Evolutionary conservation across 371 early-diverging fungal species (phyloP).

Genomic region (Thermomucor indicae-seudaticae): DNA sequence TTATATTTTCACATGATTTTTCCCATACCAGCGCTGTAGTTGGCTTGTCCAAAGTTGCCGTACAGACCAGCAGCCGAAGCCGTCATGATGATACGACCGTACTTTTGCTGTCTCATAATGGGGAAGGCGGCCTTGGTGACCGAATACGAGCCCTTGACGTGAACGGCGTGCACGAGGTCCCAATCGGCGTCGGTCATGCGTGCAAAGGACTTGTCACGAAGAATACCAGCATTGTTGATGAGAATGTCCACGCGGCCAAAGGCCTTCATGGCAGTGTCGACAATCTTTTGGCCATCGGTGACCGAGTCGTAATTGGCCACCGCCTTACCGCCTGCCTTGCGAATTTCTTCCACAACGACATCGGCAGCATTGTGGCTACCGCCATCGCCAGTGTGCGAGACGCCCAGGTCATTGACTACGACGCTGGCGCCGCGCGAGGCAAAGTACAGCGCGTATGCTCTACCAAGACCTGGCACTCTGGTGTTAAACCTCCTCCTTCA

Average conservation of each 20-base stretch:
- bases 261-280: conserved; percentile 92
- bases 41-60: conserved; percentile 99
- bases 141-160: conserved; percentile 93
- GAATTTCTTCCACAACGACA: conserved; percentile 93
- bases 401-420: conserved; percentile 93
- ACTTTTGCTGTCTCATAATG: conserved; percentile 92
- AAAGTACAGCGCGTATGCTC: conserved; percentile 90
- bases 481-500: not conserved
- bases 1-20: not conserved
- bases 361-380: conserved; percentile 82
- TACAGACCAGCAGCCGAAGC: conserved; percentile 97
- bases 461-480: conserved; percentile 66
- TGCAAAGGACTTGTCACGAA: conserved; percentile 94
- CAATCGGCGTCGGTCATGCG: conserved; percentile 96
- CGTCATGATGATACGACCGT: conserved; percentile 77
- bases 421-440: conserved; percentile 86
- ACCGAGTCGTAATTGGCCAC: conserved; percentile 98
- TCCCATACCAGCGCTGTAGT: conserved; percentile 75
- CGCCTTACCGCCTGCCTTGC: conserved; percentile 87
- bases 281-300: conserved; percentile 93
- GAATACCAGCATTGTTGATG: conserved; percentile 97
- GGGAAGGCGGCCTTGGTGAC: conserved; percentile 97
- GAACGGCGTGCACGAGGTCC: conserved; percentile 91
- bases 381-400: conserved; percentile 78
- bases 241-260: conserved; percentile 95